Base-by-base conservation (phyloP, 129 eudicot species). In the Oenanthe sinensis region DNA sequence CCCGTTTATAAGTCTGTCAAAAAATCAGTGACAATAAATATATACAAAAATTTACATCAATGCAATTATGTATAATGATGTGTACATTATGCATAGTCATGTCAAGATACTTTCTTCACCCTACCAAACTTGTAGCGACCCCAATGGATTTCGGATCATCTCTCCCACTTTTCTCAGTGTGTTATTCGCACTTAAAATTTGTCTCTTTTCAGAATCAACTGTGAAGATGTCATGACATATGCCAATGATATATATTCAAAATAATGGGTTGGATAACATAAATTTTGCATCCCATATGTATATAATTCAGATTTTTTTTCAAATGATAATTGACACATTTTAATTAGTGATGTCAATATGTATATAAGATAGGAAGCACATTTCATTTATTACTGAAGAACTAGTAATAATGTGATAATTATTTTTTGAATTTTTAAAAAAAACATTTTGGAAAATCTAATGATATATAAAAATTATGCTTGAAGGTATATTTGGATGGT, bases 11-110 rank as follows among this genome's bases (percentile, higher is more conserved):
- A 43, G 67, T 65, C 39, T 12, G 72, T 24, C 42, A 65, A 4
- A 16, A 65, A 26, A 30, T 5, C 40, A 50, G 58, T 17, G 4
- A 30, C 14, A 13, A 20, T 10, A 49, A 10, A 20, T 0, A 48
- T 13, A 48, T 13, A 48, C 52, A 48, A 4, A 48, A 12, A 48
- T 48, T 48, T 48, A 3, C 13, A 14, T 13, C 5, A 50, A 16
- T 50, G n/a, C 58, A 50, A 16, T 50, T 22, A 50, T 50, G 22
- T 50, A 50, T 50, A 50, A 50, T 50, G 58, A 50, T 77, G 45
- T 28, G 55, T 78, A 36, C 74, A 79, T 81, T 50, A 47, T 55
- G 72, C 10, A 15, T 67, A 67, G 72, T 67, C 72, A 67, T 67
- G 72, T 67, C 72, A 67, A 67, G 39, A 67, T 26, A 13, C 42